phyloP scores from a whole-genome alignment of 768 basidiomycete genomes.

The Pisolithus marmoratus region DNA sequence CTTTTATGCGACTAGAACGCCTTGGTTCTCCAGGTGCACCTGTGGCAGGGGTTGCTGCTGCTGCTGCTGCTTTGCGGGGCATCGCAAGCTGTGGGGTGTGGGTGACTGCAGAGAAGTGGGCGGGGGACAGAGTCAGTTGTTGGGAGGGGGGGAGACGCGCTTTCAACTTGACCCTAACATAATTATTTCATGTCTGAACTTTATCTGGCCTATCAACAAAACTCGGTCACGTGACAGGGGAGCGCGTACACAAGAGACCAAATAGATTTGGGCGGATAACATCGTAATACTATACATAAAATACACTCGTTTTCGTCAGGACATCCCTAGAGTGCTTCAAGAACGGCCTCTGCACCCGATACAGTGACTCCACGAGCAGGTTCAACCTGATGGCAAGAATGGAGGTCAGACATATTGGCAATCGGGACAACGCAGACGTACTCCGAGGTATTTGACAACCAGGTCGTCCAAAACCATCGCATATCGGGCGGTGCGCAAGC shows the following conservation, averaged over 20 bases:
- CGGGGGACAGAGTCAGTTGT: constrained; percentile 8
- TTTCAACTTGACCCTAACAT: constrained; percentile 19
- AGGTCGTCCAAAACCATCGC: constrained; percentile 66
- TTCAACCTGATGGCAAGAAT: constrained; percentile 36
- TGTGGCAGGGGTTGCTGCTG: constrained; percentile 35
- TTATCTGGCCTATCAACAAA: constrained; percentile 31
- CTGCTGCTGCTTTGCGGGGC: constrained; percentile 65
- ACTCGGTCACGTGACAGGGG: constrained; percentile 25
- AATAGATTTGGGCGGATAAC: too few relatives aligned
- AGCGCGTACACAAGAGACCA: constrained; percentile 32
- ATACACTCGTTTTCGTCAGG: too few relatives aligned
- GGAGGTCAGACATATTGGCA: constrained; percentile 13
- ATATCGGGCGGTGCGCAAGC: constrained; percentile 55
- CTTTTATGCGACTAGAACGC: constrained; percentile 73
- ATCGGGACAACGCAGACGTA: constrained; percentile 24
- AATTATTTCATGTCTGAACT: constrained; percentile 21
- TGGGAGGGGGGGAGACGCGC: constrained; percentile 26
- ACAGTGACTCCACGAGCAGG: constrained; percentile 45
- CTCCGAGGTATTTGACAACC: constrained; percentile 60
- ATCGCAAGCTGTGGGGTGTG: constrained; percentile 28
- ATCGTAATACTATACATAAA: too few relatives aligned
- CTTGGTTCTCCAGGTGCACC: constrained; percentile 44
- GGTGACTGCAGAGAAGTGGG: not conserved
- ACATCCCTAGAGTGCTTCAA: constrained; percentile 33
- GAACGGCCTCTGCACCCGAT: constrained; percentile 54